phyloP scores from a whole-genome alignment of 768 basidiomycete genomes.

The Austroboletus eburneus region DNA sequence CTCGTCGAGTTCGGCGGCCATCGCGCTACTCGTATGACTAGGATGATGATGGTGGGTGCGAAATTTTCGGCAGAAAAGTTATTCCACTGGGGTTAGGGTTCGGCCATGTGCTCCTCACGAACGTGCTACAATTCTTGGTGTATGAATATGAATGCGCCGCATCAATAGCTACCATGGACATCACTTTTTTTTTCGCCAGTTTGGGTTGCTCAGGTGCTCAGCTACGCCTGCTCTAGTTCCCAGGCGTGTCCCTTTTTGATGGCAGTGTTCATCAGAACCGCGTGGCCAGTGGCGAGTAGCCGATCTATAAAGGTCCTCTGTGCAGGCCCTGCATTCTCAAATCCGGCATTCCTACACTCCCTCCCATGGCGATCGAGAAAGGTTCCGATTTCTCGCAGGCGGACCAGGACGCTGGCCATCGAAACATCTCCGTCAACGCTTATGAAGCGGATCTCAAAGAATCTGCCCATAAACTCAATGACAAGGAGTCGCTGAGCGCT shows the following conservation, averaged over 20 bases:
- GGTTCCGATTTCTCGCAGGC: conserved; percentile 6
- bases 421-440: conserved; percentile 20
- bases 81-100: conserved; percentile 1
- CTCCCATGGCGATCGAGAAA: conserved; percentile 23
- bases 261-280: conserved; percentile 4
- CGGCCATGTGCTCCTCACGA: conserved; percentile 1
- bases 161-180: too few relatives aligned
- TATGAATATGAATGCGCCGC: too few relatives aligned
- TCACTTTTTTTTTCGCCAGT: neutral
- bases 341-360: neutral
- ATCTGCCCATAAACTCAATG: conserved; percentile 19
- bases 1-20: conserved; percentile 53
- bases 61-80: too few relatives aligned
- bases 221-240: neutral
- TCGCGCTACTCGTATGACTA: conserved; percentile 26
- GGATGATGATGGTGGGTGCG: too few relatives aligned
- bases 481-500: conserved; percentile 48
- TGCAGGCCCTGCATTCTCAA: neutral
- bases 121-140: conserved; percentile 6
- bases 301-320: conserved; percentile 19
- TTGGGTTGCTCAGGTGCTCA: conserved; percentile 7
- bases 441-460: conserved; percentile 22
- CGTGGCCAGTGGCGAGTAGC: neutral
- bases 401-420: conserved; percentile 8
- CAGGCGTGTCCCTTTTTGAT: conserved; percentile 7